Evolutionary conservation across 2,329 filamentous ascomycete species (phyloP).

Genomic region (Fusarium praegraminearum): DNA sequence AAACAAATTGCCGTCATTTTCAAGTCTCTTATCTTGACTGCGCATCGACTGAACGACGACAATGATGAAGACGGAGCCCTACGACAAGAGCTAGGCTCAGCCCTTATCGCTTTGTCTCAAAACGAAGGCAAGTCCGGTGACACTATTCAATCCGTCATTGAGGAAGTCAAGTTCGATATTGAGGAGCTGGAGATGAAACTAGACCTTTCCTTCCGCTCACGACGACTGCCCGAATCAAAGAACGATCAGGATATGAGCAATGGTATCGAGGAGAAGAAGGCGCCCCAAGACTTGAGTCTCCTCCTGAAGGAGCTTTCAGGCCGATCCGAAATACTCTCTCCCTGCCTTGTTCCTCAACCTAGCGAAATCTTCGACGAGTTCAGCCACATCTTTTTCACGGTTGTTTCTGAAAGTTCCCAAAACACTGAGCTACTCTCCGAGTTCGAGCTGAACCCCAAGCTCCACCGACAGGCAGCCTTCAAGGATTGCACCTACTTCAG

Average conservation of each 20-base stretch:
- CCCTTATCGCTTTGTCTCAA: slow-evolving; percentile 75
- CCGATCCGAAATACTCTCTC: slow-evolving; percentile 55
- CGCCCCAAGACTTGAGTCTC: slow-evolving; percentile 55
- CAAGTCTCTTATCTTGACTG: slow-evolving; percentile 72
- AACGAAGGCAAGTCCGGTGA: slow-evolving; percentile 68
- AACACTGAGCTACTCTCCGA: slow-evolving; percentile 56
- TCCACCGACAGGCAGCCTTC: slow-evolving; percentile 66
- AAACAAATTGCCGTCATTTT: slow-evolving; percentile 74
- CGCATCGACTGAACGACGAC: slow-evolving; percentile 67
- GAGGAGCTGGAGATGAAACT: slow-evolving; percentile 80
- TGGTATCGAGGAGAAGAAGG: slow-evolving; percentile 43
- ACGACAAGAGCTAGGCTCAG: slow-evolving; percentile 73
- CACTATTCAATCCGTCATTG: slow-evolving; percentile 75
- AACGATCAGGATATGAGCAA: slow-evolving; percentile 59
- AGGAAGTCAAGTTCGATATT: slow-evolving; percentile 77
- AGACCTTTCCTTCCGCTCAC: slow-evolving; percentile 74
- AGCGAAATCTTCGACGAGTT: slow-evolving; percentile 69
- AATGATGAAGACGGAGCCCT: slow-evolving; percentile 66
- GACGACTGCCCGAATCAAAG: slow-evolving; percentile 61
- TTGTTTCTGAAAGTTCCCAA: slow-evolving; percentile 60
- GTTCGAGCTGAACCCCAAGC: slow-evolving; percentile 67
- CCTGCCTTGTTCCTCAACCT: slow-evolving; percentile 65
- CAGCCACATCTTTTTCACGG: slow-evolving; percentile 68
- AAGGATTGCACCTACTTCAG: slow-evolving; percentile 76
- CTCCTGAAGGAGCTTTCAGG: slow-evolving; percentile 56